phyloP scores from a whole-genome alignment of 2,329 filamentous ascomycete species.

The Fragosphaeria purpurea region DNA sequence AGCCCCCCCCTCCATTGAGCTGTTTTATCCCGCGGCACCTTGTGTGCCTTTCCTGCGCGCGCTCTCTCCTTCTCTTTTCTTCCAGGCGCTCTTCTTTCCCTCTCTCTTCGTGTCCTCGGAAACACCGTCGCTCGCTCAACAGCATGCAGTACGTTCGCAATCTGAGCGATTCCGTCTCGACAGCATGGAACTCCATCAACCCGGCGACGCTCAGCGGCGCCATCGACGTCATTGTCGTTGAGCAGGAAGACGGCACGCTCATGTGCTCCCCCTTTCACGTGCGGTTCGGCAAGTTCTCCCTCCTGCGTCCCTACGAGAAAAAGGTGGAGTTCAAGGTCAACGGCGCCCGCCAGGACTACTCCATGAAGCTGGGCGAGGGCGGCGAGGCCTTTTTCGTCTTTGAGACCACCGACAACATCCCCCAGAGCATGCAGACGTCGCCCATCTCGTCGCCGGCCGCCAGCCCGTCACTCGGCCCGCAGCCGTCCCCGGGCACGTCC shows the following conservation, averaged over 20 bases:
- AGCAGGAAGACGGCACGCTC: conserved; percentile 83
- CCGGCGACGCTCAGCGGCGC: conserved; percentile 93
- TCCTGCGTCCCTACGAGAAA: conserved; percentile 91
- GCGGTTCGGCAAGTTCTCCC: conserved; percentile 95
- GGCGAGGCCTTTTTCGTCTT: conserved; percentile 99
- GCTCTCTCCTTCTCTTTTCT: neutral
- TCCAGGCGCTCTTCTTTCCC: neutral
- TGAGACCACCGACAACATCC: conserved; percentile 84
- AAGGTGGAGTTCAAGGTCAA: conserved; percentile 99
- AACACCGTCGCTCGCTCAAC: conserved; percentile 13
- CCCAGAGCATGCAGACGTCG: conserved; percentile 88
- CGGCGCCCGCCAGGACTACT: conserved; percentile 78
- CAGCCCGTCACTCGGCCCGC: conserved; percentile 59
- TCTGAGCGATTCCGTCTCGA: conserved; percentile 89
- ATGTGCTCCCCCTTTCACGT: conserved; percentile 97
- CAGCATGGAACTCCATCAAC: conserved; percentile 99
- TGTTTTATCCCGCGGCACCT: neutral
- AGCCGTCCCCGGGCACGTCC: conserved; percentile 25
- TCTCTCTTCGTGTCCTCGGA: neutral
- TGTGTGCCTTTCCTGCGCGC: neutral
- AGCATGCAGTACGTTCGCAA: conserved; percentile 96
- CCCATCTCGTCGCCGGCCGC: conserved; percentile 82
- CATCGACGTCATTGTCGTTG: conserved; percentile 97
- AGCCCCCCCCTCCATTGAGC: neutral
- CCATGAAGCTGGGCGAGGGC: conserved; percentile 96